Base-by-base conservation (phyloP, 108 stramenopile species). In the Cyclostephanos invisitatus region DNA sequence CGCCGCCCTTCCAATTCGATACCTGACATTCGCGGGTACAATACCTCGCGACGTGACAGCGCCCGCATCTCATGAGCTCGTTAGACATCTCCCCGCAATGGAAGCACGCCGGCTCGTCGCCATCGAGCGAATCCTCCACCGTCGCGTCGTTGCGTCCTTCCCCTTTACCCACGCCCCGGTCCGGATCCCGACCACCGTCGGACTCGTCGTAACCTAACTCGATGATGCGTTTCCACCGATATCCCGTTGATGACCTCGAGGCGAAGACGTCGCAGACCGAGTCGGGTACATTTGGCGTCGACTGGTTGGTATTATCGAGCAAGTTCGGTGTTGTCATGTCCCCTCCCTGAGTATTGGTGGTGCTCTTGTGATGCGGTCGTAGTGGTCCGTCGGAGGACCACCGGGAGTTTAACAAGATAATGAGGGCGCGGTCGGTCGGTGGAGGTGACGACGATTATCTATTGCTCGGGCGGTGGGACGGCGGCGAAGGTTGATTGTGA, bases 1-100 rank as follows among this genome's bases (percentile, higher is more conserved):
- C 73, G 7, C 72, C 84, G 7, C 72, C 59, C 67, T 93, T 93
- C 92, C 92, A 93, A 50, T 91, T 87, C 22, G 73, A 29, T 58
- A 76, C 75, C 65, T 91, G 92, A 66, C 92, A 93, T 4, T 91
- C 90, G 14, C 86, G 70, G 21, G 74, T 77, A 70, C 92, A 93
- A 70, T 93, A 93, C 0, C 82, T 59, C 3, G 92, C 92, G 10
- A 90, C 88, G 29, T 79, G 68, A 72, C 92, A 93, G 54, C 83
- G 81, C 15, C 79, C 24, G 74, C 92, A 93, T 21, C 61, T 35
- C 14, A 70, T 58, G 37, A 82, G 64, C 54, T 62, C 68, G 66
- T 18, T 29, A 8, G 60, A 40, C 2, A 7, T 10, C 44, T 69
- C 73, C 9, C 84, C 86, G 56, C 92, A 93, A 20, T 71, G 63